Conservation (phyloP, 441 rosid genomes). For the Jatropha podagrica region DNA sequence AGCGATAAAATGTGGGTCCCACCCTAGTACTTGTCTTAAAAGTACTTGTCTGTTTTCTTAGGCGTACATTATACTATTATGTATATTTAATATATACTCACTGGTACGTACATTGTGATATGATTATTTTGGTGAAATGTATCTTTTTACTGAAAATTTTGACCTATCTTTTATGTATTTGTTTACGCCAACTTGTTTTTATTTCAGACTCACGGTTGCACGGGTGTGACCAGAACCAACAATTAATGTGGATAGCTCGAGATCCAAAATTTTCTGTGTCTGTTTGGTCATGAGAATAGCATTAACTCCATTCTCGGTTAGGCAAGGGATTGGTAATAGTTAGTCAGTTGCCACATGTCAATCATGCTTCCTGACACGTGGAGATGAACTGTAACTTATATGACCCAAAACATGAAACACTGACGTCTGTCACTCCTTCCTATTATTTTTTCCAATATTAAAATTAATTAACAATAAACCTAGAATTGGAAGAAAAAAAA, state of each 20-base stretch:
- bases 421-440: neutral
- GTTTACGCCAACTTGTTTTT: conserved; percentile 19
- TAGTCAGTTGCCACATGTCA: neutral
- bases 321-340: neutral
- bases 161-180: neutral
- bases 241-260: conserved; percentile 26
- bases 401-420: neutral
- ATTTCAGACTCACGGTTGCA: conserved; percentile 13
- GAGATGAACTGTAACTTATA: neutral
- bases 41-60: conserved; percentile 25
- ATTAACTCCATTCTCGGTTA: conserved; percentile 10
- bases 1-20: conserved; percentile 23
- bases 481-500: too few relatives aligned
- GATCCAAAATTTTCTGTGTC: conserved; percentile 29
- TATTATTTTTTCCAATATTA: too few relatives aligned
- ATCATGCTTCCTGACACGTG: neutral
- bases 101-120: neutral
- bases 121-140: neutral
- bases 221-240: conserved; percentile 6
- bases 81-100: too few relatives aligned
- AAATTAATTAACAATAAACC: too few relatives aligned
- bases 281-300: conserved; percentile 21
- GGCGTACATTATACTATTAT: neutral
- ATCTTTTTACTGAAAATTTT: neutral
- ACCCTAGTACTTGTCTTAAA: neutral